A percentile compares a stretch with the other conserved stretches of the same genome.
Evolutionary conservation across 768 basidiomycete genomes (phyloP).

Genomic region (Boletus coccyginus): DNA sequence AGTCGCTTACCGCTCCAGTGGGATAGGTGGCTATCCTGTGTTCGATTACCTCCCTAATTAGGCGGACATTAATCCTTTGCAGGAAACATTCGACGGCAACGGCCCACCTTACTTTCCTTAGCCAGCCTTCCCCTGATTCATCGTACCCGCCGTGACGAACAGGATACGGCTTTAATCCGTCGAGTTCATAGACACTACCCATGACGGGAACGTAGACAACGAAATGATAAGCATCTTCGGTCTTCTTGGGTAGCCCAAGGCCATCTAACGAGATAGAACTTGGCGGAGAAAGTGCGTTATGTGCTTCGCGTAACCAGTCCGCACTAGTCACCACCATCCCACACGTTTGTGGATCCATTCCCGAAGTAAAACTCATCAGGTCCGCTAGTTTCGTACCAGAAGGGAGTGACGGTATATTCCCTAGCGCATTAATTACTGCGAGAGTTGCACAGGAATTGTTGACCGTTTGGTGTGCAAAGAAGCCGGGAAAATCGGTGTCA

Average conservation of each 20-base stretch:
- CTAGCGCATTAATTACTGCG: slow-evolving; percentile 88
- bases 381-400: slow-evolving; percentile 69
- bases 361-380: slow-evolving; percentile 71
- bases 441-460: slow-evolving; percentile 98
- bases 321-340: slow-evolving; percentile 79
- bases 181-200: slow-evolving; percentile 88
- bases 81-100: slow-evolving; percentile 4
- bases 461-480: slow-evolving; percentile 92
- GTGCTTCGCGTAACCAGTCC: slow-evolving; percentile 78
- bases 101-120: slow-evolving; percentile 68
- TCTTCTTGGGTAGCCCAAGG: slow-evolving; percentile 61
- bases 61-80: slow-evolving; percentile 19
- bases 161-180: slow-evolving; percentile 79
- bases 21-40: slow-evolving; percentile 89
- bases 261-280: slow-evolving; percentile 86
- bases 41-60: slow-evolving; percentile 75
- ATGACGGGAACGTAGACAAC: slow-evolving; percentile 87
- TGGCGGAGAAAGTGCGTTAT: slow-evolving; percentile 92
- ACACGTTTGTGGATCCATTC: slow-evolving; percentile 85
- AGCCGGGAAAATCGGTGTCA: slow-evolving; percentile 76
- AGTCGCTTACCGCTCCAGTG: slow-evolving; percentile 68
- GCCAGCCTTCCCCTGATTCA: slow-evolving; percentile 77
- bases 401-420: slow-evolving; percentile 67
- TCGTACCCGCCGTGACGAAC: slow-evolving; percentile 77
- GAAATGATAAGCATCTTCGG: slow-evolving; percentile 94